phyloP scores from a whole-genome alignment of 306 rosid species.

The Quercus wislizeni region DNA sequence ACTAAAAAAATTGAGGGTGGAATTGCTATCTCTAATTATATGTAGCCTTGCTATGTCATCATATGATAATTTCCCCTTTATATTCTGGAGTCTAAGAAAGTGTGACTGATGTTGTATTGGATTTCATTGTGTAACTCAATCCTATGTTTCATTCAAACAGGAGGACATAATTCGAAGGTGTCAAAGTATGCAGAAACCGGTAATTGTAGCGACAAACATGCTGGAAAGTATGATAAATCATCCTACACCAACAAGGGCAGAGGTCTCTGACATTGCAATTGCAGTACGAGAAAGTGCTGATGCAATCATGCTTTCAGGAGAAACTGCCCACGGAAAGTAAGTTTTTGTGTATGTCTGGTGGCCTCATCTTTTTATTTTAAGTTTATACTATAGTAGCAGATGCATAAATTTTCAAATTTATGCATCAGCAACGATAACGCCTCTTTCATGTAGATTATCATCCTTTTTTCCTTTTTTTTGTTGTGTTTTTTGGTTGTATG shows the following conservation, averaged over 20 bases:
- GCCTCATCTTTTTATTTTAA: neutral
- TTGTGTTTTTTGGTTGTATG: neutral
- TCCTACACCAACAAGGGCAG: constrained; percentile 97
- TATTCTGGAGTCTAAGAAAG: constrained; percentile 4
- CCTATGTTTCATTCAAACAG: constrained; percentile 40
- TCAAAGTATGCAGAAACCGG: constrained; percentile 79
- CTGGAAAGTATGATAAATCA: constrained; percentile 97
- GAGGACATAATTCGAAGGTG: constrained; percentile 89
- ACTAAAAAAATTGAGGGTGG: neutral
- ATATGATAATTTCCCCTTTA: constrained; percentile 5
- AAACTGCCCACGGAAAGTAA: constrained; percentile 99
- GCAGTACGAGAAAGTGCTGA: constrained; percentile 95
- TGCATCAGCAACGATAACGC: neutral
- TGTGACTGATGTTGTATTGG: constrained; percentile 15
- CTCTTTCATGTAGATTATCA: neutral
- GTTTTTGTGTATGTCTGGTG: constrained; percentile 30
- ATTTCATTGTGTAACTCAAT: constrained; percentile 17
- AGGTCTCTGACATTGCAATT: constrained; percentile 93
- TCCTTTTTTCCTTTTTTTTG: neutral
- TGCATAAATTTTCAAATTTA: neutral
- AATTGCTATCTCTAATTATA: constrained; percentile 1
- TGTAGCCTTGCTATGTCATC: neutral
- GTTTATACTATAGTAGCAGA: neutral
- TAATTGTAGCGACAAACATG: constrained; percentile 98
- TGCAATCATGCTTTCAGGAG: constrained; percentile 99